Conservation (phyloP, 1,284 basidiomycete species). For the Moesziomyces sp. region DNA sequence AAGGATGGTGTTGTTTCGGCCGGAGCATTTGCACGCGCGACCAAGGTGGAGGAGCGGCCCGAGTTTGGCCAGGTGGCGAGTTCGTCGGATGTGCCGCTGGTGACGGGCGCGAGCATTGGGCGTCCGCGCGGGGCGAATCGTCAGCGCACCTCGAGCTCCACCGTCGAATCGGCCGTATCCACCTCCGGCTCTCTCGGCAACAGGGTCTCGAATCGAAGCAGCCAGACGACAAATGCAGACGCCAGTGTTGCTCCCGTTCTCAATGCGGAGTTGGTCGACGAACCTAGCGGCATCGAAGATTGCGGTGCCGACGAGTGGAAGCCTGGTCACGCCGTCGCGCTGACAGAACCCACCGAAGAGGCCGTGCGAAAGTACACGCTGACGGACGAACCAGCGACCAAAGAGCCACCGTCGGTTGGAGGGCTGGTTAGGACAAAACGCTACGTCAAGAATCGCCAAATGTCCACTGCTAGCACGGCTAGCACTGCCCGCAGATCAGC, state of each 20-base stretch:
- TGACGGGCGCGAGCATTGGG: constrained; percentile 29
- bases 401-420: not conserved
- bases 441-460: constrained; percentile 18
- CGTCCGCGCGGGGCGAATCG: constrained; percentile 18
- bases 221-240: constrained; percentile 29
- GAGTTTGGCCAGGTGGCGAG: constrained; percentile 43
- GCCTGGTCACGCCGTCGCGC: not conserved
- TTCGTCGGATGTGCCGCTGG: constrained; percentile 40
- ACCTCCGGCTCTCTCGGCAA: constrained; percentile 20
- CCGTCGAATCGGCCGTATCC: constrained; percentile 27
- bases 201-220: constrained; percentile 29
- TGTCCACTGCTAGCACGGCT: constrained; percentile 9
- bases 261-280: not conserved
- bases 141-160: constrained; percentile 27
- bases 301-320: too few relatives aligned
- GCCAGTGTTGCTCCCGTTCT: too few relatives aligned
- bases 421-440: constrained; percentile 36
- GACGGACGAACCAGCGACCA: constrained; percentile 13
- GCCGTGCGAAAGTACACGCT: constrained; percentile 29
- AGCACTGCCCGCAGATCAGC: too few relatives aligned
- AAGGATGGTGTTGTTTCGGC: constrained; percentile 38
- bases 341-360: not conserved
- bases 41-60: constrained; percentile 10
- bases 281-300: not conserved
- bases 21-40: constrained; percentile 32